Evolutionary conservation across 2,329 filamentous ascomycete genomes (phyloP).

Genomic region (Verticillium longisporum): DNA sequence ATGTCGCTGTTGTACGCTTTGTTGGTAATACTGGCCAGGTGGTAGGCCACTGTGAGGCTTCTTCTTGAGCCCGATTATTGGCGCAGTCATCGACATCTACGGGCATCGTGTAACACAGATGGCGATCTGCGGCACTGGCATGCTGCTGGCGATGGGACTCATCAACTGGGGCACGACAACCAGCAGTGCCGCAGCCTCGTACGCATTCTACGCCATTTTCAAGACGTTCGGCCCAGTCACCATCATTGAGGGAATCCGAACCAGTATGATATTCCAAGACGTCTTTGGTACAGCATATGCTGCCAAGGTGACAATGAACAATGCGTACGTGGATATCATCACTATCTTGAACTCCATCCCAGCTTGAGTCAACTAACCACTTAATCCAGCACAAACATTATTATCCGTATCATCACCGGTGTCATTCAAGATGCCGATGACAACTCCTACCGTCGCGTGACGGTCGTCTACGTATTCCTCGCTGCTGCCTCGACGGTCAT

Average conservation of each 20-base stretch:
- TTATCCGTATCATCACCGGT: slow-evolving; percentile 41
- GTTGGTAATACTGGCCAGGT: slow-evolving; percentile 28
- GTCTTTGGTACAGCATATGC: slow-evolving; percentile 46
- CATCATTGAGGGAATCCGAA: slow-evolving; percentile 46
- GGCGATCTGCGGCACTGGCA: slow-evolving; percentile 37
- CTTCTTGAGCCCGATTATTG: slow-evolving; percentile 44
- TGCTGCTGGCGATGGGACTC: slow-evolving; percentile 45
- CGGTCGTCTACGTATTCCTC: slow-evolving; percentile 41
- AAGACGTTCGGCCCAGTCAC: slow-evolving; percentile 39
- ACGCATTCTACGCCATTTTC: slow-evolving; percentile 44
- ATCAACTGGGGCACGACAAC: slow-evolving; percentile 38
- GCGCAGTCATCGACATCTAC: slow-evolving; percentile 42
- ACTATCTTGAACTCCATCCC: neutral
- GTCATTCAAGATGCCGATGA: slow-evolving; percentile 43
- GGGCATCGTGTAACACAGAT: slow-evolving; percentile 38
- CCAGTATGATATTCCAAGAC: slow-evolving; percentile 41
- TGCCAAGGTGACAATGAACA: slow-evolving; percentile 47
- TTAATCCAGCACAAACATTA: slow-evolving; percentile 38
- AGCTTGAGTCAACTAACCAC: neutral
- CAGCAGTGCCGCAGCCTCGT: slow-evolving; percentile 42
- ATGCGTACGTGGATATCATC: slow-evolving; percentile 16
- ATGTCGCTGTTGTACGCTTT: slow-evolving; percentile 19
- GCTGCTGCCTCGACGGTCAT: slow-evolving; percentile 33
- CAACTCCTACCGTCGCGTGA: slow-evolving; percentile 40
- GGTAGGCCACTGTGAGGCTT: slow-evolving; percentile 28